Evolutionary conservation across 805 yeast genomes (phyloP), one percentile per base, ranked within the genome.

Genomic region (Suhomyces sp.): DNA sequence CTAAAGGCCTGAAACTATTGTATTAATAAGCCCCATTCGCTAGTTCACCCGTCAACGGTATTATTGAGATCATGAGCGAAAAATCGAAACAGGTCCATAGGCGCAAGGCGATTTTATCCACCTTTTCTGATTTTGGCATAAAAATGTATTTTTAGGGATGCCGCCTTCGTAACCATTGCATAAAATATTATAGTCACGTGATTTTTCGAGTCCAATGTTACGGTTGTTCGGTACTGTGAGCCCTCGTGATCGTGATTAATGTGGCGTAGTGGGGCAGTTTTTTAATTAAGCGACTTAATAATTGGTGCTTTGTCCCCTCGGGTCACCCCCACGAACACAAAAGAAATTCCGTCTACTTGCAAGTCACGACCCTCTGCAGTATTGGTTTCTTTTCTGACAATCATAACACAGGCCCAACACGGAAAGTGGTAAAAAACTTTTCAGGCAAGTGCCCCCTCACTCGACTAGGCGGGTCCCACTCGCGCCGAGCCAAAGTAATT

Each of bases 401-500:
- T n/a, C 48, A 46, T 20, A 46, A 35, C 43, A 21, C 21, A 10
- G 19, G 5, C 48, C 22, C 31, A 44, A 44, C 31, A 7, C 17
- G 47, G 47, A 29, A 44, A n/a, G 33, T 43, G 3, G 39, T 31
- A 22, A 31, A 46, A 46, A 46, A 46, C 35, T 35, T 46, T 46
- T 46, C 48, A 46, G n/a, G 20, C 9, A 33, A 9, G 33, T 20
- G 48, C 47, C 29, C 44, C 29, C 19, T n/a, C 17, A 31, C 15
- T 8, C 9, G 6, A 37, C 22, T 37, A 37, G 41, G 41, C 41
- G 41, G 41, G 22, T 37, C 22, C 17, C 22, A 37, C 6, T 37
- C 41, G 41, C 41, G 22, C 41, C 20, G 22, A 17, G 20, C 22
- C 41, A 17, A 37, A 25, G n/a, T 43, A 22, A 25, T 44, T 29